Conservation (phyloP, 805 yeast genomes). For the Jamesozyma lodderae region DNA sequence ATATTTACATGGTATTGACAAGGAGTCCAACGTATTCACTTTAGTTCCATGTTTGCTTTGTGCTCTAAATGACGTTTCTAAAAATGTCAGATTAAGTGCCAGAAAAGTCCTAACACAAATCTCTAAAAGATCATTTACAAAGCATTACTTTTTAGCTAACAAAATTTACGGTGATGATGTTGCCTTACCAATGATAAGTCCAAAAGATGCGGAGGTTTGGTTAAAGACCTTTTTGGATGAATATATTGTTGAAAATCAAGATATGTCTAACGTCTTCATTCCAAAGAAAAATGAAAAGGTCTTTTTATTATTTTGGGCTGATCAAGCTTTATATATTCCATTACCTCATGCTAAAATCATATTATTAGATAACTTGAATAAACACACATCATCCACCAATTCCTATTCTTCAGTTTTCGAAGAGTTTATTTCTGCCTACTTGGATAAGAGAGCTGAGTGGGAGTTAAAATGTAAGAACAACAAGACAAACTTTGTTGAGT, state of each 20-base stretch:
- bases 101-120: constrained; percentile 33
- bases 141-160: constrained; percentile 42
- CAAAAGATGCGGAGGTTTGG: constrained; percentile 51
- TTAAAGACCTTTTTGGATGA: constrained; percentile 36
- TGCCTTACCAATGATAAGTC: constrained; percentile 46
- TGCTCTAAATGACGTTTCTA: constrained; percentile 43
- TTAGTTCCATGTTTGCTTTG: constrained; percentile 50
- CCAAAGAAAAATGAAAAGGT: constrained; percentile 51
- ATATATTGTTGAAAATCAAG: constrained; percentile 42
- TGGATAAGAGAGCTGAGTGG: constrained; percentile 40
- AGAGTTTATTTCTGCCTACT: constrained; percentile 38
- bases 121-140: constrained; percentile 30
- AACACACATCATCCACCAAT: constrained; percentile 19
- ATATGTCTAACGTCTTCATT: constrained; percentile 36
- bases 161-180: constrained; percentile 48
- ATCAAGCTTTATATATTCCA: constrained; percentile 49
- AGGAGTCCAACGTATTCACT: constrained; percentile 39
- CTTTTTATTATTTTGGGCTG: constrained; percentile 54
- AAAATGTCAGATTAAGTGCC: constrained; percentile 41
- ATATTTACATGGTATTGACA: constrained; percentile 28
- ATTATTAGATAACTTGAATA: constrained; percentile 39
- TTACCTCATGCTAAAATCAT: constrained; percentile 49
- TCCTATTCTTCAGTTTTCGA: constrained; percentile 42
- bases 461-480: constrained; percentile 36
- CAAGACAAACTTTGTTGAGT: constrained; percentile 41